Conservation (phyloP, 1,284 basidiomycete species). For the Cystobasidium slooffiae region DNA sequence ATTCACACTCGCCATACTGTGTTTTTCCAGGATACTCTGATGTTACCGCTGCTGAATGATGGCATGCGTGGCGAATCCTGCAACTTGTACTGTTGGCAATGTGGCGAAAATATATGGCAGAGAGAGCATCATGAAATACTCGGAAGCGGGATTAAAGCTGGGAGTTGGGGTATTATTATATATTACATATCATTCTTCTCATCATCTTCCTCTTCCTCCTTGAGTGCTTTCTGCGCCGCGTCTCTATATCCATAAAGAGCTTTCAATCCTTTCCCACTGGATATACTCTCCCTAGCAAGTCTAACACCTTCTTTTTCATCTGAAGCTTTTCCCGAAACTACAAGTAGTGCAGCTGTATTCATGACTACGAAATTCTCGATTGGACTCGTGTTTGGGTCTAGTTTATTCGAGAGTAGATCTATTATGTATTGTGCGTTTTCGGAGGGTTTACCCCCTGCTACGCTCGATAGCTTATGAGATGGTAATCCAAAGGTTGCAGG, state of each 20-base stretch:
- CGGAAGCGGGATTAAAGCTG: no score
- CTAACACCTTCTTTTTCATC: conserved; percentile 74
- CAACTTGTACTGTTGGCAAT: neutral
- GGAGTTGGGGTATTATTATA: neutral
- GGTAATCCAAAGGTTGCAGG: conserved; percentile 71
- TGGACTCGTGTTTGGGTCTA: conserved; percentile 54
- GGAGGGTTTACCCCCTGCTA: conserved; percentile 71
- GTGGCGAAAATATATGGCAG: no score
- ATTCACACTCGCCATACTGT: no score
- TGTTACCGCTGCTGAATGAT: neutral
- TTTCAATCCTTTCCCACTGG: conserved; percentile 72
- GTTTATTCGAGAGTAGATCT: conserved; percentile 62
- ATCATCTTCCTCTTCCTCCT: conserved; percentile 42
- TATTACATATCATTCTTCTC: conserved; percentile 13
- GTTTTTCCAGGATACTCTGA: no score
- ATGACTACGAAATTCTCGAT: conserved; percentile 81
- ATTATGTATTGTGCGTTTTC: conserved; percentile 75
- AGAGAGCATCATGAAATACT: no score
- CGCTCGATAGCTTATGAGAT: conserved; percentile 69
- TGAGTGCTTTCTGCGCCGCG: conserved; percentile 29
- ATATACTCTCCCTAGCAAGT: conserved; percentile 73
- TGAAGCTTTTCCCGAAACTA: conserved; percentile 73
- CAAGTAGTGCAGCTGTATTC: conserved; percentile 80
- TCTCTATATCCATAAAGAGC: conserved; percentile 67
- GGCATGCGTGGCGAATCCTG: conserved; percentile 7